Percentiles rank a stretch among this genome's conserved stretches.
Evolutionary conservation across 495 filamentous ascomycete genomes (phyloP).

Genomic region (Aspergillus wentii): DNA sequence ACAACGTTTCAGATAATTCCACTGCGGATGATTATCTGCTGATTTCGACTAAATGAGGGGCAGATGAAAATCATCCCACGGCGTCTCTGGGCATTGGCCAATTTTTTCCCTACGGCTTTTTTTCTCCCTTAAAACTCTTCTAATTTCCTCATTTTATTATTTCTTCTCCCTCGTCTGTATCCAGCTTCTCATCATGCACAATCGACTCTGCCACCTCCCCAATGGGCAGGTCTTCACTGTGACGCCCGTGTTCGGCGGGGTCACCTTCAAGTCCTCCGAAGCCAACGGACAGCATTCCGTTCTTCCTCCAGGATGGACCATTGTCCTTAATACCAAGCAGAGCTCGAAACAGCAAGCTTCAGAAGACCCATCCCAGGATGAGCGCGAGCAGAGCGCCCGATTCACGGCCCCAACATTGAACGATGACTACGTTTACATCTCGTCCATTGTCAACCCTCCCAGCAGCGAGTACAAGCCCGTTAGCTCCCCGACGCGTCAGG

Average conservation of each 20-base stretch:
- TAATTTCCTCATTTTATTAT: slow-evolving; percentile 4
- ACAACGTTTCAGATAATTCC: too few species aligned
- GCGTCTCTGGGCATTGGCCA: neutral
- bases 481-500: slow-evolving; percentile 73
- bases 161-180: slow-evolving; percentile 3
- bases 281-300: slow-evolving; percentile 58
- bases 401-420: slow-evolving; percentile 69
- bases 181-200: slow-evolving; percentile 20
- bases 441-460: slow-evolving; percentile 80
- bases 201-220: slow-evolving; percentile 56
- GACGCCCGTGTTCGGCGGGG: slow-evolving; percentile 77
- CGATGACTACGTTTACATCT: slow-evolving; percentile 82
- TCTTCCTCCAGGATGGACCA: slow-evolving; percentile 84
- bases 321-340: slow-evolving; percentile 72
- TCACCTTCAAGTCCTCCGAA: slow-evolving; percentile 82
- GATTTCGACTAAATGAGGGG: slow-evolving; percentile 12
- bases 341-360: slow-evolving; percentile 11
- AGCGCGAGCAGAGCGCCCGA: slow-evolving; percentile 30
- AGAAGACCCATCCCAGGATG: slow-evolving; percentile 10
- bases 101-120: slow-evolving; percentile 2
- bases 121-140: slow-evolving; percentile 16
- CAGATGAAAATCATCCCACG: slow-evolving; percentile 11
- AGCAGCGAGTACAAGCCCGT: slow-evolving; percentile 73
- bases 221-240: slow-evolving; percentile 82
- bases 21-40: too few species aligned